A percentile compares a stretch with the other conserved stretches of the same genome.
Conservation (phyloP, 371 early-diverging fungal genomes). For the Apophysomyces trapeziformis region DNA sequence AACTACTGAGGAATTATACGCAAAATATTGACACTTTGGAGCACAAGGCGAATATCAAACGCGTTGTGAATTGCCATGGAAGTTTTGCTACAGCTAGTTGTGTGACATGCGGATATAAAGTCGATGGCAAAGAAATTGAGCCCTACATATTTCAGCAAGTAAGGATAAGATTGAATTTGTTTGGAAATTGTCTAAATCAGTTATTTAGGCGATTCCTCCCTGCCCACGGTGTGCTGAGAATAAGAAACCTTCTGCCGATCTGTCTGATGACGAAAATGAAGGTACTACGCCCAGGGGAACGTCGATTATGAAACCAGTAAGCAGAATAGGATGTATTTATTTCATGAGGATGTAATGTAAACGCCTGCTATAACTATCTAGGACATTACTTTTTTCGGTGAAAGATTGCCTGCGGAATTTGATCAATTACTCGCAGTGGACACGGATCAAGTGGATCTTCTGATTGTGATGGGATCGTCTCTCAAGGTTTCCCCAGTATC, state of each 20-base stretch:
- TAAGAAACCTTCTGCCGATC: not conserved
- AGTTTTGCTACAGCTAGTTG: constrained; percentile 93
- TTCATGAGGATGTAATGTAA: not conserved
- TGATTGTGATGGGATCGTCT: constrained; percentile 95
- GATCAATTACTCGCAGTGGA: constrained; percentile 74
- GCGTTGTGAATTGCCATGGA: constrained; percentile 91
- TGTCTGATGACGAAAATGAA: constrained; percentile 38
- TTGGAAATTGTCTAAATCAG: not conserved
- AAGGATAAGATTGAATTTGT: not conserved
- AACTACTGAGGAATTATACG: constrained; percentile 93
- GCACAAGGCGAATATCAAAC: constrained; percentile 84
- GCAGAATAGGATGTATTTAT: constrained; percentile 12
- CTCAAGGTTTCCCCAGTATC: constrained; percentile 96
- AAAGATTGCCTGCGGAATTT: constrained; percentile 82
- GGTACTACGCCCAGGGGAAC: constrained; percentile 19
- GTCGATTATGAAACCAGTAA: constrained; percentile 56
- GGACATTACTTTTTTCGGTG: constrained; percentile 96
- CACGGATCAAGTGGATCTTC: constrained; percentile 75
- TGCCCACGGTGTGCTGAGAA: constrained; percentile 43
- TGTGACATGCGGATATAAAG: constrained; percentile 78
- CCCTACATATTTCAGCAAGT: constrained; percentile 73
- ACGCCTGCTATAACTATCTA: constrained; percentile 4
- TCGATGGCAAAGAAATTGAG: constrained; percentile 80
- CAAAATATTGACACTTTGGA: constrained; percentile 99
- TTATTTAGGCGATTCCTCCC: constrained; percentile 42